These are phyloP conservation scores for Trichophyton schoenleinii DNA, from an alignment of 2,329 filamentous ascomycete genomes.

Conservation along the genomic window DNA sequence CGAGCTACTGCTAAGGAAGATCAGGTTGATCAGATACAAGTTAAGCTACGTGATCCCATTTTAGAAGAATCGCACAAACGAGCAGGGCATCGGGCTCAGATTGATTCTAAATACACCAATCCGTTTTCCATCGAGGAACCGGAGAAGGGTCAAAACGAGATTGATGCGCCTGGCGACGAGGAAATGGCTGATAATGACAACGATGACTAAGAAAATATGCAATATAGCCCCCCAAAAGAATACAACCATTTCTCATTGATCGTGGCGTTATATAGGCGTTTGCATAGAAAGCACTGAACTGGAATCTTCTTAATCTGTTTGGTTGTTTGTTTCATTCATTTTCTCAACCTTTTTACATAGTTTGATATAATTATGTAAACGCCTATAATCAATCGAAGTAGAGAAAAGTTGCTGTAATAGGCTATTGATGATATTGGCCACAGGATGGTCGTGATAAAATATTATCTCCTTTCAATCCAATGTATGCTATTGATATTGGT, in stretches of 20 bases:
- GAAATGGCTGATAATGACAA: conserved; percentile 4
- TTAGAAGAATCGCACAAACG: conserved; percentile 39
- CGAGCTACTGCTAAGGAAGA: conserved; percentile 33
- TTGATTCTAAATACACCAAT: conserved; percentile 34
- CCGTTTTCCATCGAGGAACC: conserved; percentile 19
- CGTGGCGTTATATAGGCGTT: background rate
- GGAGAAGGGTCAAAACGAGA: background rate
- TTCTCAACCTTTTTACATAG: background rate
- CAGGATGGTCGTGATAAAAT: too few relatives aligned
- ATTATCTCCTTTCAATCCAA: too few relatives aligned
- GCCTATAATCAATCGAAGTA: background rate
- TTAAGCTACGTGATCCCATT: conserved; percentile 39
- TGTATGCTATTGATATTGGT: too few relatives aligned
- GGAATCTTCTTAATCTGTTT: background rate
- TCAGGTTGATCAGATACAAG: conserved; percentile 41
- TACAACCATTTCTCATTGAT: background rate
- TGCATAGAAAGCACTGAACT: background rate
- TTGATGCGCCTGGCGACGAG: background rate
- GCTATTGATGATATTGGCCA: background rate
- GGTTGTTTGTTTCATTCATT: background rate
- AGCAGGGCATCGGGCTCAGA: conserved; percentile 31
- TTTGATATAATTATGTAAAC: background rate
- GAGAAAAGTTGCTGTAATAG: background rate
- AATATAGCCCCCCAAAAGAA: background rate
- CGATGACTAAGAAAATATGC: background rate